Evolutionary conservation across 176 grass and related monocot genomes (phyloP).

Genomic region (Cenchrus purpureus): DNA sequence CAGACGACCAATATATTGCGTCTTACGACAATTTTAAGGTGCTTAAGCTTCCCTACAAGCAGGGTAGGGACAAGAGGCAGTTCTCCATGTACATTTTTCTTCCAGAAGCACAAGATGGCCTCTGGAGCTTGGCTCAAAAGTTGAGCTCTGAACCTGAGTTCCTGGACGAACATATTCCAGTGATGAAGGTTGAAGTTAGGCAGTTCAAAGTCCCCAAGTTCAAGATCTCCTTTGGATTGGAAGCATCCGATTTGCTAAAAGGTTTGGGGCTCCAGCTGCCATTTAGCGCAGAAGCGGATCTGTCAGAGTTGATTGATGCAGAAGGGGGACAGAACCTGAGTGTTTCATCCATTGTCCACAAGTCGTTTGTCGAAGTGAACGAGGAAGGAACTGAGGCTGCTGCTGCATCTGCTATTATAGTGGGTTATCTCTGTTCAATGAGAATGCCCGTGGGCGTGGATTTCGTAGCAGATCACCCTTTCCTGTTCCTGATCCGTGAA

Average conservation of each 20-base stretch:
- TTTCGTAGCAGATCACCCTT: constrained; percentile 58
- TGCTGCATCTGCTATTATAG: constrained; percentile 32
- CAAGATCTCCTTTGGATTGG: constrained; percentile 75
- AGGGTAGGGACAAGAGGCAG: constrained; percentile 67
- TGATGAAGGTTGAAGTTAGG: constrained; percentile 23
- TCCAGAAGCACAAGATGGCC: constrained; percentile 54
- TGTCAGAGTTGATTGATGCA: constrained; percentile 63
- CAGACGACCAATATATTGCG: constrained; percentile 51
- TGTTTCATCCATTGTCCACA: constrained; percentile 70
- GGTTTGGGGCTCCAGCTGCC: constrained; percentile 59
- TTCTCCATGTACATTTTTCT: constrained; percentile 89
- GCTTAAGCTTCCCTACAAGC: constrained; percentile 69
- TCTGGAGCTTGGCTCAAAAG: constrained; percentile 63
- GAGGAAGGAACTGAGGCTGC: constrained; percentile 87
- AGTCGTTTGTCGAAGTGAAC: constrained; percentile 70
- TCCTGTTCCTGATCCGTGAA: constrained; percentile 60
- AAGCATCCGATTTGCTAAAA: constrained; percentile 56
- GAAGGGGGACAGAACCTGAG: constrained; percentile 3
- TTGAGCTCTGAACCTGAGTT: constrained; percentile 59
- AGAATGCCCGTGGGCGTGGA: no score
- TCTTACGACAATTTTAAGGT: constrained; percentile 56
- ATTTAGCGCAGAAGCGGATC: constrained; percentile 46
- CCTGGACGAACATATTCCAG: constrained; percentile 53
- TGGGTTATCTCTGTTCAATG: not conserved
- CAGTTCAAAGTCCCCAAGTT: constrained; percentile 82